Percentiles rank a stretch among this genome's conserved stretches.
These are phyloP conservation scores for Phytophthora idaei DNA, from an alignment of 352 stramenopile genomes.

Conservation along the genomic window DNA sequence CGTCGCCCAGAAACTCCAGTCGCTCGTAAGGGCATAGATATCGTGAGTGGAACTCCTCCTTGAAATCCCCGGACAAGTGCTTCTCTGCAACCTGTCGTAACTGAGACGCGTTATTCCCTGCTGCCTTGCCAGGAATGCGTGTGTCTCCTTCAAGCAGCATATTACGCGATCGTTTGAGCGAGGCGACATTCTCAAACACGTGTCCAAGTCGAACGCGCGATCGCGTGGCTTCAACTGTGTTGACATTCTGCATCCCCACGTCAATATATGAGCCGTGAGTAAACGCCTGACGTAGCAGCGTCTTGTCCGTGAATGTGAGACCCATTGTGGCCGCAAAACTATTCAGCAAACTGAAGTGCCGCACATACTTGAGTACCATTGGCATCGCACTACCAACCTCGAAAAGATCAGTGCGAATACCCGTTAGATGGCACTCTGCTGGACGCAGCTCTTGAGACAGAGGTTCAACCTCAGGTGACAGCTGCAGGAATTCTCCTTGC, in stretches of 20 bases:
- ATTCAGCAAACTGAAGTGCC: slow-evolving; percentile 69
- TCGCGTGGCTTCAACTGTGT: slow-evolving; percentile 75
- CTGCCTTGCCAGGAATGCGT: slow-evolving; percentile 13
- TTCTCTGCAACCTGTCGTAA: slow-evolving; percentile 61
- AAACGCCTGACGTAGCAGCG: slow-evolving; percentile 82
- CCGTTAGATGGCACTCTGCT: slow-evolving; percentile 70
- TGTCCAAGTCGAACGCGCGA: slow-evolving; percentile 79
- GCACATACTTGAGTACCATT: slow-evolving; percentile 86
- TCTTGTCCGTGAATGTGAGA: slow-evolving; percentile 73
- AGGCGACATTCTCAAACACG: slow-evolving; percentile 67
- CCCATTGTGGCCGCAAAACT: slow-evolving; percentile 72
- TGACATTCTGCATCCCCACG: slow-evolving; percentile 84
- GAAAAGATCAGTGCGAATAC: slow-evolving; percentile 80
- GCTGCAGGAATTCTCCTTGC: slow-evolving; percentile 58
- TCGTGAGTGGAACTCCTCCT: slow-evolving; percentile 76
- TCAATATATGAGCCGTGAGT: slow-evolving; percentile 87
- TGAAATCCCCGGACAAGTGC: slow-evolving; percentile 72
- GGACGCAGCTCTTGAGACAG: slow-evolving; percentile 49
- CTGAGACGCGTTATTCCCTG: slow-evolving; percentile 22
- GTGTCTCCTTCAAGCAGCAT: slow-evolving; percentile 48
- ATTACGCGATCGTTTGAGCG: slow-evolving; percentile 64
- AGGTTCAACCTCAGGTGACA: slow-evolving; percentile 66
- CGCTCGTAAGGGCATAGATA: slow-evolving; percentile 85
- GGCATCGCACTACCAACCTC: slow-evolving; percentile 85
- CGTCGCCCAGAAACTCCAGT: slow-evolving; percentile 85